Evolutionary conservation across 2,329 filamentous ascomycete species (phyloP), one percentile per base, ranked within the genome.

Genomic region (Biscogniauxia marginata): DNA sequence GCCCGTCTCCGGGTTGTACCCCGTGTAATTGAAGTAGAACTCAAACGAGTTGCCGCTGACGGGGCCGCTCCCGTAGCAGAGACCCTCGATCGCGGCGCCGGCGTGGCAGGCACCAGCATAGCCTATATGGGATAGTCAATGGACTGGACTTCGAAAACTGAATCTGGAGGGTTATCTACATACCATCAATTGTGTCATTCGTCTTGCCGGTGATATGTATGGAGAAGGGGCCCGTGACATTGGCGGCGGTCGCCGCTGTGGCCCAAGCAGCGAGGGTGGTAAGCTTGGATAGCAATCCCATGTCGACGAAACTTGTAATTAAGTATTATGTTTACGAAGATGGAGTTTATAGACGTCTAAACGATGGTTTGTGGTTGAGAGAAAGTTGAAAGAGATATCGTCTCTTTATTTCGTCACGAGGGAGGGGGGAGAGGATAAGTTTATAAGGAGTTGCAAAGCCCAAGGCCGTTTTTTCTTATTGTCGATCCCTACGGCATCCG

Each of bases 1-100:
- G 5, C 30, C 30, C 6, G 30, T 39, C 4, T 39, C 30, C 30
- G 30, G n/a, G 30, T 39, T 39, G 30, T 16, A 39, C 2, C 49
- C 43, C 1, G 59, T 57, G 56, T 61, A 63, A 54, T 67, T 63
- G 59, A 56, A 66, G 54, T 67, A 67, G 57, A 65, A 66, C 47
- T 64, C 50, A 23, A 55, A 56, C 8, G 53, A 57, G 20, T 43
- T 49, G 6, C 46, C 52, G n/a, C 44, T 49, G 9, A 46, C 11
- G 25, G 63, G 55, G 7, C 57, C 56, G 20, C 46, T 51, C n/a
- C 50, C n/a, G 49, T 64, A 68, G 53, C 64, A 67, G 11, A 68
- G 55, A 7, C 51, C 66, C 49, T 67, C 62, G 3, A 62, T 63
- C 25, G 55, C 64, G 13, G 63, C 63, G 25, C 64, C 63, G 13